phyloP scores from a whole-genome alignment of 2,329 filamentous ascomycete species.

The Neophaeococcomyces mojaviensis region DNA sequence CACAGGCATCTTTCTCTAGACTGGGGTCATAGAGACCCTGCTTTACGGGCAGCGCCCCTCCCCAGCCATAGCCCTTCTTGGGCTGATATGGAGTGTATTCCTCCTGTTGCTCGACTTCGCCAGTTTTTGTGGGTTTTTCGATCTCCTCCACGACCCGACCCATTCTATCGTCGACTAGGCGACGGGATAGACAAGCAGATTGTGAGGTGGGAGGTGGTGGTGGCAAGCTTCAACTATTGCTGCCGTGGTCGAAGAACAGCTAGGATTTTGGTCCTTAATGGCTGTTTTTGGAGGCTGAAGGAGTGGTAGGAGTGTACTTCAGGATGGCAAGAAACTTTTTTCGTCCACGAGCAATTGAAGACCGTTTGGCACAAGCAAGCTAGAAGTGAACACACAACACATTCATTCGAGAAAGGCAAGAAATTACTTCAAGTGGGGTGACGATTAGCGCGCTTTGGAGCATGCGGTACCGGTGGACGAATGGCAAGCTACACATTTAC shows the following conservation, averaged over 20 bases:
- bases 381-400: conserved; percentile 2
- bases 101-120: conserved; percentile 36
- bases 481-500: conserved; percentile 1
- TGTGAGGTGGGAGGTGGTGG: not conserved
- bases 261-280: not conserved
- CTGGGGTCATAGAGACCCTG: conserved; percentile 96
- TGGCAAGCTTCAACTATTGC: conserved; percentile 1
- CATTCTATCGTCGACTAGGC: conserved; percentile 34
- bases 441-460: not conserved
- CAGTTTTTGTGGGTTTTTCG: conserved; percentile 29
- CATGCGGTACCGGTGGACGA: conserved; percentile 3
- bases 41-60: conserved; percentile 89
- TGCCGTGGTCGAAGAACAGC: conserved; percentile 2
- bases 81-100: conserved; percentile 48
- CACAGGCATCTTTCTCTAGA: conserved; percentile 97
- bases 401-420: not conserved
- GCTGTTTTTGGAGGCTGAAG: not conserved
- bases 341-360: not conserved
- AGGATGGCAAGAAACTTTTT: conserved; percentile 5
- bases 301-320: not conserved
- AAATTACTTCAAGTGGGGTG: conserved; percentile 9
- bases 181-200: not conserved
- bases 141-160: conserved; percentile 42
- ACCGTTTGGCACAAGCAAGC: not conserved
- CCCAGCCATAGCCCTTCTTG: conserved; percentile 75